These are phyloP conservation scores for Fomes fomentarius DNA, from an alignment of 1,284 basidiomycete genomes.

Conservation along the genomic window DNA sequence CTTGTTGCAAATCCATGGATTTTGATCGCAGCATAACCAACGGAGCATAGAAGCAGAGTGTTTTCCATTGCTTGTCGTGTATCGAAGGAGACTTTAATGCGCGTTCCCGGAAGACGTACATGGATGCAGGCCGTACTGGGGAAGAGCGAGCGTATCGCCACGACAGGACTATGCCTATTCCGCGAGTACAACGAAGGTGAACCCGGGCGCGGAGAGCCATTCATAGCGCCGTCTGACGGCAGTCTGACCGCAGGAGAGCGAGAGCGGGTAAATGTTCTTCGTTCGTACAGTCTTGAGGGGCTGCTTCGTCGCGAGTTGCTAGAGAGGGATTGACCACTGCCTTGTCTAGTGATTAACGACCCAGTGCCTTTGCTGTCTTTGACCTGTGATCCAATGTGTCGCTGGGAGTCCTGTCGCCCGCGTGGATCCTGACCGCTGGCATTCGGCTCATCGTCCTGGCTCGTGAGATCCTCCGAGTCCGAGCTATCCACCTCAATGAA, in stretches of 20 bases:
- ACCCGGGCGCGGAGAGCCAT: constrained; percentile 31
- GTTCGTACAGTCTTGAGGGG: constrained; percentile 27
- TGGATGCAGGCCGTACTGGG: constrained; percentile 47
- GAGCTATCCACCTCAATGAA: constrained; percentile 38
- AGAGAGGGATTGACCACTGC: constrained; percentile 18
- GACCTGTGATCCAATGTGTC: constrained; percentile 19
- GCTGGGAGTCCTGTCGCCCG: constrained; percentile 40
- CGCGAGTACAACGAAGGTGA: constrained; percentile 35
- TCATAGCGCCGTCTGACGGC: constrained; percentile 29
- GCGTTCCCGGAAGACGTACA: constrained; percentile 44
- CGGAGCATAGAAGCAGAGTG: constrained; percentile 53
- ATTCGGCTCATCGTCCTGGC: constrained; percentile 46
- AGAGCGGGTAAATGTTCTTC: constrained; percentile 56
- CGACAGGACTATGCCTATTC: constrained; percentile 22
- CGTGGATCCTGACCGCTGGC: constrained; percentile 43
- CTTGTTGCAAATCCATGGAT: constrained; percentile 28
- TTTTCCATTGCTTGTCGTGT: constrained; percentile 60
- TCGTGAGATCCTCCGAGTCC: constrained; percentile 47
- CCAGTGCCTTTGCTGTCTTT: constrained; percentile 8
- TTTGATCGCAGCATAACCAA: constrained; percentile 45
- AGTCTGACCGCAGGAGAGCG: constrained; percentile 53
- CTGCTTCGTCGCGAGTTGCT: constrained; percentile 31
- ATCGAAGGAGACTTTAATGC: constrained; percentile 55
- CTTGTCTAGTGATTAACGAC: constrained; percentile 18
- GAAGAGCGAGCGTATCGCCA: constrained; percentile 38